Conservation (phyloP, 1,139 yeast genomes). For the Geotrichum europaeum region DNA sequence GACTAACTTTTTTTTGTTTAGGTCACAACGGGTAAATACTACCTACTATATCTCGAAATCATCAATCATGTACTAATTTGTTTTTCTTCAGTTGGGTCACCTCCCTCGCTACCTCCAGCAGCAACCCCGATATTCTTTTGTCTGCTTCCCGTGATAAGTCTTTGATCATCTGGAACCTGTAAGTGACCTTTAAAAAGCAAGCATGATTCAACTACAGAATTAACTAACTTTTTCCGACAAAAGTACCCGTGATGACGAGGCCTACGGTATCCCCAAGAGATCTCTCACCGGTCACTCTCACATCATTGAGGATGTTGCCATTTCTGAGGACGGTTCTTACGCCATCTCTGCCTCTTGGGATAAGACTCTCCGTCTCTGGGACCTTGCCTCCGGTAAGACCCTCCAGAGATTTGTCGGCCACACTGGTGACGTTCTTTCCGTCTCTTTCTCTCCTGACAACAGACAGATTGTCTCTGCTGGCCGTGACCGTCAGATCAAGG, state of each 20-base stretch:
- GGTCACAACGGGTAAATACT: constrained; percentile 15
- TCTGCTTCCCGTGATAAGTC: constrained; percentile 99
- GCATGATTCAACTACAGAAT: not conserved
- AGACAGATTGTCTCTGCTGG: constrained; percentile 99
- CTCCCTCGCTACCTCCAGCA: constrained; percentile 95
- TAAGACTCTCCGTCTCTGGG: constrained; percentile 98
- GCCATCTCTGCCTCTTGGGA: constrained; percentile 99
- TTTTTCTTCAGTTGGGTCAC: constrained; percentile 79
- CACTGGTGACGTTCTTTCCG: constrained; percentile 95
- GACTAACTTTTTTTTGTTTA: constrained; percentile 1
- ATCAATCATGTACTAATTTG: constrained; percentile 26
- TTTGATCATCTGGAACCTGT: constrained; percentile 94
- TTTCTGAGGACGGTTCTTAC: constrained; percentile 97
- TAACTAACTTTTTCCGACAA: not conserved
- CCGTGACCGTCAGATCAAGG: constrained; percentile 98
- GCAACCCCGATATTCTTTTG: constrained; percentile 96
- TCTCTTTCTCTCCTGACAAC: constrained; percentile 93
- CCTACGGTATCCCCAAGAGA: constrained; percentile 97
- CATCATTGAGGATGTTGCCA: constrained; percentile 96
- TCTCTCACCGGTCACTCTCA: constrained; percentile 98
- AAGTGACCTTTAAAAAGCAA: not conserved
- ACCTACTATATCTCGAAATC: constrained; percentile 28
- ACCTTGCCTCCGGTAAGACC: constrained; percentile 89
- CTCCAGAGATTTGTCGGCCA: constrained; percentile 97
- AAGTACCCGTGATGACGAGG: constrained; percentile 84